phyloP scores from a whole-genome alignment of 768 basidiomycete genomes.

The Podaxis sp. region DNA sequence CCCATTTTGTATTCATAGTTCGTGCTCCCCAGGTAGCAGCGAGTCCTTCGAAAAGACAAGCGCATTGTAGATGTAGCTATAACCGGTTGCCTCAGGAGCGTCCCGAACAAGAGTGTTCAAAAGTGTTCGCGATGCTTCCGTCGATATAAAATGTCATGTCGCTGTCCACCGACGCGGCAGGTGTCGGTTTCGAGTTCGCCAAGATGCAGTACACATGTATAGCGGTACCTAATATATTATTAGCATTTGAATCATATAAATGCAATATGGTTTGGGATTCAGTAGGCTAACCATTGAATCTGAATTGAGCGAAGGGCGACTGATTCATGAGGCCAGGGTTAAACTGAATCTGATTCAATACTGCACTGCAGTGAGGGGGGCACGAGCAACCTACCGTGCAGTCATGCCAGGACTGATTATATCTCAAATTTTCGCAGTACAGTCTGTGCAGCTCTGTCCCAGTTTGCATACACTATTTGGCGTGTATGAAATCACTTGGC shows the following conservation, averaged over 20 bases:
- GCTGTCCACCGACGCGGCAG: constrained; percentile 24
- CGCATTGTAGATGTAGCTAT: constrained; percentile 35
- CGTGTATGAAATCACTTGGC: background rate
- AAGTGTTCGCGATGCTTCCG: constrained; percentile 28
- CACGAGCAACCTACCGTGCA: constrained; percentile 20
- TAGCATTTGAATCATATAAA: background rate
- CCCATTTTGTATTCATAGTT: constrained; percentile 34
- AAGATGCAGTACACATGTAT: constrained; percentile 43
- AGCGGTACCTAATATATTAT: constrained; percentile 19
- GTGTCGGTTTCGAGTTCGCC: constrained; percentile 23
- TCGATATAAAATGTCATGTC: constrained; percentile 42
- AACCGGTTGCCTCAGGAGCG: constrained; percentile 22
- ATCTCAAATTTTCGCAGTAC: background rate
- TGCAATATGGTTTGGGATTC: background rate
- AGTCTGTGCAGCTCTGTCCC: background rate
- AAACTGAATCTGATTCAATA: background rate
- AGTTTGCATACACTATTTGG: background rate
- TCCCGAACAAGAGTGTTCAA: constrained; percentile 27
- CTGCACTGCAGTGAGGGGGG: background rate
- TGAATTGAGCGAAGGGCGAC: background rate
- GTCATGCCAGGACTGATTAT: constrained; percentile 36
- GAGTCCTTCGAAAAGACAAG: constrained; percentile 32
- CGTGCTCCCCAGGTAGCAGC: constrained; percentile 29
- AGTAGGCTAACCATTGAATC: background rate
- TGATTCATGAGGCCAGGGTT: background rate